These are phyloP conservation scores for Cyberlindnera mrakii DNA, from an alignment of 805 yeast species.

Conservation along the genomic window DNA sequence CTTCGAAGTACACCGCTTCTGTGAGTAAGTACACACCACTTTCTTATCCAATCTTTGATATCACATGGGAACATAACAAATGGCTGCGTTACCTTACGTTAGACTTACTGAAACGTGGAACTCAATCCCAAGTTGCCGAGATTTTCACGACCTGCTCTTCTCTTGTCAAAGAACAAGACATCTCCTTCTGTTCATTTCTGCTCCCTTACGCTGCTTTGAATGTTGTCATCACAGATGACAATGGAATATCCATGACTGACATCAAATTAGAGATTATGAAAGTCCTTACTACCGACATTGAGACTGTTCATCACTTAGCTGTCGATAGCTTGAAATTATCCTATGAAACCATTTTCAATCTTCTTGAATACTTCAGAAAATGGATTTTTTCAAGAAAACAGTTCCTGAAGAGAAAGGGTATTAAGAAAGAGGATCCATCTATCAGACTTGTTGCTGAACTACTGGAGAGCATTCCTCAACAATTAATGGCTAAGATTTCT, in stretches of 20 bases:
- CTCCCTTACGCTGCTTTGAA: conserved; percentile 73
- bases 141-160: conserved; percentile 61
- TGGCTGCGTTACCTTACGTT: conserved; percentile 74
- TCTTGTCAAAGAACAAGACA: conserved; percentile 63
- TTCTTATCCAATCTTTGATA: conserved; percentile 59
- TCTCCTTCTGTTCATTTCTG: conserved; percentile 60
- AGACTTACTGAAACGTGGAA: conserved; percentile 48
- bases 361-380: conserved; percentile 77
- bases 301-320: conserved; percentile 42
- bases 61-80: conserved; percentile 46
- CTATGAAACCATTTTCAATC: conserved; percentile 67
- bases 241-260: conserved; percentile 32
- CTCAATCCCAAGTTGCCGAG: conserved; percentile 22
- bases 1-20: conserved; percentile 60
- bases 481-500: conserved; percentile 68
- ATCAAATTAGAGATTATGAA: conserved; percentile 53
- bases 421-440: conserved; percentile 24
- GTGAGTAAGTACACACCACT: conserved; percentile 39
- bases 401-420: conserved; percentile 15
- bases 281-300: conserved; percentile 46
- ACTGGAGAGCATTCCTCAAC: conserved; percentile 54
- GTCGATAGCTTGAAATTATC: conserved; percentile 58
- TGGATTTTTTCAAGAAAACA: conserved; percentile 42
- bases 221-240: conserved; percentile 45
- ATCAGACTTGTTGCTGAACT: conserved; percentile 38